Evolutionary conservation across 139 green algal species (phyloP).

Genomic region (Coelastrella sp.): DNA sequence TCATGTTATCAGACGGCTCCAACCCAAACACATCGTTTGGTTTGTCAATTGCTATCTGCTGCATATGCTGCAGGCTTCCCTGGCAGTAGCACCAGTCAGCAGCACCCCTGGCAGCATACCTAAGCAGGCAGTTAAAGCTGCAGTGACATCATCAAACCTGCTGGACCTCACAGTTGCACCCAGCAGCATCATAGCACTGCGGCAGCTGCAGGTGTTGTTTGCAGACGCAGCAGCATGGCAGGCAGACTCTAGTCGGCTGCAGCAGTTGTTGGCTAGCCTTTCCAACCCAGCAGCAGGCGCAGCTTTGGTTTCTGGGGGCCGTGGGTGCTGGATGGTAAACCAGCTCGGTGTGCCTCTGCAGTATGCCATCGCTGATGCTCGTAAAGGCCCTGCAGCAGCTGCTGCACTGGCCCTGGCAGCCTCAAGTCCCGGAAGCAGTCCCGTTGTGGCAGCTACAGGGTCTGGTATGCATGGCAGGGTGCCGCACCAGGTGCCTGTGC

Average conservation of each 20-base stretch:
- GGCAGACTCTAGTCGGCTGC: constrained; percentile 7
- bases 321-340: constrained; percentile 39
- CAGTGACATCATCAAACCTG: neutral
- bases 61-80: too few relatives aligned
- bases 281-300: neutral
- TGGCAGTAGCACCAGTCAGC: neutral
- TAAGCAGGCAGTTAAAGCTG: neutral
- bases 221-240: constrained; percentile 10
- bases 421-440: too few relatives aligned
- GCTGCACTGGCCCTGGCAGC: neutral
- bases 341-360: constrained; percentile 16
- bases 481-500: neutral
- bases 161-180: constrained; percentile 71
- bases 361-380: constrained; percentile 25
- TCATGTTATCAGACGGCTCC: too few relatives aligned
- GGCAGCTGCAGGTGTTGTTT: constrained; percentile 8
- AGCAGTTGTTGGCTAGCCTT: constrained; percentile 20
- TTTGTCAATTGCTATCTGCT: too few relatives aligned
- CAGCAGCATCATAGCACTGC: constrained; percentile 31
- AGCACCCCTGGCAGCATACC: neutral
- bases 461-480: neutral
- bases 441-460: neutral
- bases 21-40: too few relatives aligned
- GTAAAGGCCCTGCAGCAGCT: neutral
- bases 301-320: neutral